A percentile compares a stretch with the other conserved stretches of the same genome.
These are phyloP conservation scores for Colletotrichum karsti DNA, from an alignment of 2,329 filamentous ascomycete genomes.

Conservation along the genomic window DNA sequence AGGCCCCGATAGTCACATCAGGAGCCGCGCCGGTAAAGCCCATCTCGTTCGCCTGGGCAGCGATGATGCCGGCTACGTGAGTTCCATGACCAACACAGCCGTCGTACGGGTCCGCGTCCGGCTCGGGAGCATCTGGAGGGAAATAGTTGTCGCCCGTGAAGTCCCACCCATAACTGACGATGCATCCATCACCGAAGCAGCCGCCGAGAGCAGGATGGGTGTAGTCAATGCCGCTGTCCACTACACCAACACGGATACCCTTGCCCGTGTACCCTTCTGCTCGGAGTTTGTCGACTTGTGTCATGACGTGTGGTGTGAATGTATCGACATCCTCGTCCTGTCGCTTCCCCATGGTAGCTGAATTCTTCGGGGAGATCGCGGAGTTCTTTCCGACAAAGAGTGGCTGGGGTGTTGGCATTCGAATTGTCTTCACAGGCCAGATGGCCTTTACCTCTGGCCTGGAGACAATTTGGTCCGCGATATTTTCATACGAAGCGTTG, in stretches of 20 bases:
- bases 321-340: not conserved
- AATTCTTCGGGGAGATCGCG: not conserved
- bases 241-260: constrained; percentile 50
- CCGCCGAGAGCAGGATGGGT: constrained; percentile 59
- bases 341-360: not conserved
- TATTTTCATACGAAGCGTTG: constrained; percentile 31
- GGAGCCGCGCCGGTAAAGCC: constrained; percentile 51
- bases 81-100: constrained; percentile 42
- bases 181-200: constrained; percentile 57
- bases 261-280: constrained; percentile 51
- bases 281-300: constrained; percentile 48
- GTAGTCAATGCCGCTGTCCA: constrained; percentile 55
- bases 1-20: constrained; percentile 48
- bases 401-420: constrained; percentile 26
- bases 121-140: constrained; percentile 36
- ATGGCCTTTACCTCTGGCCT: constrained; percentile 35
- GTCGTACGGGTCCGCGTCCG: constrained; percentile 49
- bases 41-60: constrained; percentile 46
- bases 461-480: constrained; percentile 30
- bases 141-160: constrained; percentile 50
- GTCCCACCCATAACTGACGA: constrained; percentile 56
- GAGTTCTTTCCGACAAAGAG: constrained; percentile 24
- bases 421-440: constrained; percentile 37
- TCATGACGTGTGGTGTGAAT: constrained; percentile 37
- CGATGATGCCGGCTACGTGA: no score